Base-by-base conservation (phyloP, 1,139 yeast genomes). In the Ogataea hybrid region DNA sequence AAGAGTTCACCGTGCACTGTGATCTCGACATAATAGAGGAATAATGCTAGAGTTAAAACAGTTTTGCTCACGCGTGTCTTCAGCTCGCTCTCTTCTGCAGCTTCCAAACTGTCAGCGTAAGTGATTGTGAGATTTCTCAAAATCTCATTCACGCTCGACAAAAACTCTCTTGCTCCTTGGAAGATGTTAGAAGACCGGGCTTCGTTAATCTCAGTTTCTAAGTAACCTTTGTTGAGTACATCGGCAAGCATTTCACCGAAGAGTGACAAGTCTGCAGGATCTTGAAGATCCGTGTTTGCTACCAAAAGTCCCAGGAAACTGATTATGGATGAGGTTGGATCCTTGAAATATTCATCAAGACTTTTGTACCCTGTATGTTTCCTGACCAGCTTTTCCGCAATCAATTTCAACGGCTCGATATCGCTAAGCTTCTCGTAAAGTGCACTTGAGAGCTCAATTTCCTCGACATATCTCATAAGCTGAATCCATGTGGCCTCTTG, bases 391-490 rank as follows among this genome's bases (percentile, higher is more conserved):
- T 41, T 23, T 7, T 32, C 39, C 5, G 47, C 32, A 3, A 32
- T 25, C 6, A 25, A 18, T n/a, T 18, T 16, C 9, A 46, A 25
- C 8, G 44, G 23, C 14, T 37, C 17, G 16, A 36, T 28, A 3
- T 41, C 25, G 6, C 32, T 25, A 3, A 44, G 25, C 5, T 32
- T 17, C 12, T 46, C 27, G 34, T 44, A 50, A 7, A 56, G 43
- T 7, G 41, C 43, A 6, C 28, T 60, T 0, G 84, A 77, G 5
- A 84, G 76, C 23, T 73, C 71, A 30, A 79, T 60, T 52, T 80
- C 77, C 54, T 86, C 94, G 35, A 79, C 64, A 22, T 69, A 64
- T 46, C 72, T 68, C 22, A 80, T 64, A 3, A 83, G 58, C 9
- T 59, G 49, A 48, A 53, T 63, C 44, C 56, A 65, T 32, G 61